Percentiles rank a stretch among this genome's conserved stretches.
phyloP scores from a whole-genome alignment of 176 grass and related monocot genomes.

The Alopecurus myosuroides region DNA sequence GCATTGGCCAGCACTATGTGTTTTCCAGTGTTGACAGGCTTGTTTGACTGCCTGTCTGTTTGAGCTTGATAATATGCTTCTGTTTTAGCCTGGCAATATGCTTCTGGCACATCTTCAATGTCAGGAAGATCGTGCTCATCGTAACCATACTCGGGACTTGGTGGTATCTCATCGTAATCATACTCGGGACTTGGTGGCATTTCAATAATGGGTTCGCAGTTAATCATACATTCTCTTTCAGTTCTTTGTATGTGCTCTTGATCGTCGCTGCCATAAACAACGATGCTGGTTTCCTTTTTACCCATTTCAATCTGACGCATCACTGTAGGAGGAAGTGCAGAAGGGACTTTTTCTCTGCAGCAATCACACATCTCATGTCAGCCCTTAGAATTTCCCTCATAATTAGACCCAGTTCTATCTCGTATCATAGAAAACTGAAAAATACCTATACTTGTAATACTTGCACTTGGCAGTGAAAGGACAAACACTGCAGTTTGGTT shows the following conservation, averaged over 20 bases:
- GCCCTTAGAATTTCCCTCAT: not conserved
- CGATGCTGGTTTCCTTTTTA: not conserved
- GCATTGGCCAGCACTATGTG: not conserved
- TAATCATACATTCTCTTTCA: too few species aligned
- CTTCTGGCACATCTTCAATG: not conserved
- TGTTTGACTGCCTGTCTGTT: not conserved
- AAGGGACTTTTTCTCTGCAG: not conserved
- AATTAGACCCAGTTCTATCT: not conserved
- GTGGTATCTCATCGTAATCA: not conserved
- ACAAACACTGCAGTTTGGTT: not conserved
- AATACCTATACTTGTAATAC: not conserved
- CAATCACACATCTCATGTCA: not conserved
- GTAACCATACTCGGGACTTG: not conserved
- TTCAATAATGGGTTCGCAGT: not conserved
- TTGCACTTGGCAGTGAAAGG: not conserved
- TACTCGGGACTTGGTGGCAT: not conserved
- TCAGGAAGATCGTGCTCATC: not conserved
- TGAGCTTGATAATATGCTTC: not conserved
- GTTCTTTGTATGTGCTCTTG: too few species aligned
- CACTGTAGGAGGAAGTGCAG: not conserved
- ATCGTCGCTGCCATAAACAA: not conserved
- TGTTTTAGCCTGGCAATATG: not conserved
- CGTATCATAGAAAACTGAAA: not conserved
- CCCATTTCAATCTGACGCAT: not conserved
- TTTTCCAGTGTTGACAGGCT: not conserved